These are phyloP conservation scores for Colletotrichum musae DNA, from an alignment of 2,329 filamentous ascomycete species.

Conservation along the genomic window DNA sequence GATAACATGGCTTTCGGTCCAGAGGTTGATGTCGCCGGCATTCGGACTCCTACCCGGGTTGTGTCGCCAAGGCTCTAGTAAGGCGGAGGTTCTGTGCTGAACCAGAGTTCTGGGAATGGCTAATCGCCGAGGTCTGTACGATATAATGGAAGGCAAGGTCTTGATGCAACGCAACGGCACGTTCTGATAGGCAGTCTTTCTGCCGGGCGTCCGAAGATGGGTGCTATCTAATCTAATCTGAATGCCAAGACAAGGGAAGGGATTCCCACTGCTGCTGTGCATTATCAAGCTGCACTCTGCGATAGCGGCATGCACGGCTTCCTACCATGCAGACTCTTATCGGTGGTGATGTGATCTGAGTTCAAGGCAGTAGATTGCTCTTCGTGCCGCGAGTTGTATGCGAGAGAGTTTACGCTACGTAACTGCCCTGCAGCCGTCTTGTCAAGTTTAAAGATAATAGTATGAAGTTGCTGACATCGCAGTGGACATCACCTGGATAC, in stretches of 20 bases:
- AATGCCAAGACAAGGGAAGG: conserved; percentile 20
- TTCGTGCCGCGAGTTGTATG: background rate
- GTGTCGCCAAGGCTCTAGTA: background rate
- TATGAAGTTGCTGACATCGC: too few species aligned
- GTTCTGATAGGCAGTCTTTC: background rate
- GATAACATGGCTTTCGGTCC: background rate
- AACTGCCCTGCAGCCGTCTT: background rate
- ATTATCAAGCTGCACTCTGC: conserved; percentile 15
- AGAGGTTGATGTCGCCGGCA: background rate
- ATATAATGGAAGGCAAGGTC: background rate
- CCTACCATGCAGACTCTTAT: background rate
- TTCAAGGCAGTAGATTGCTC: background rate
- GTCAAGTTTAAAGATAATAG: too few species aligned
- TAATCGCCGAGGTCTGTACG: background rate
- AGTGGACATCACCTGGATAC: too few species aligned
- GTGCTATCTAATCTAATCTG: conserved; percentile 15
- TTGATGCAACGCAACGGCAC: background rate
- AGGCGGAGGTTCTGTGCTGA: conserved; percentile 2
- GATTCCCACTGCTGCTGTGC: conserved; percentile 2
- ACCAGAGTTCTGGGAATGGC: conserved; percentile 3
- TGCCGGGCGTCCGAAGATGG: background rate
- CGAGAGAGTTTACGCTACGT: conserved; percentile 2
- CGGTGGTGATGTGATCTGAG: background rate
- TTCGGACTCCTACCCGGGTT: background rate
- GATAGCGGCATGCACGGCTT: conserved; percentile 5